phyloP scores from a whole-genome alignment of 208 protist genomes.

The Leishmania tarentolae region DNA sequence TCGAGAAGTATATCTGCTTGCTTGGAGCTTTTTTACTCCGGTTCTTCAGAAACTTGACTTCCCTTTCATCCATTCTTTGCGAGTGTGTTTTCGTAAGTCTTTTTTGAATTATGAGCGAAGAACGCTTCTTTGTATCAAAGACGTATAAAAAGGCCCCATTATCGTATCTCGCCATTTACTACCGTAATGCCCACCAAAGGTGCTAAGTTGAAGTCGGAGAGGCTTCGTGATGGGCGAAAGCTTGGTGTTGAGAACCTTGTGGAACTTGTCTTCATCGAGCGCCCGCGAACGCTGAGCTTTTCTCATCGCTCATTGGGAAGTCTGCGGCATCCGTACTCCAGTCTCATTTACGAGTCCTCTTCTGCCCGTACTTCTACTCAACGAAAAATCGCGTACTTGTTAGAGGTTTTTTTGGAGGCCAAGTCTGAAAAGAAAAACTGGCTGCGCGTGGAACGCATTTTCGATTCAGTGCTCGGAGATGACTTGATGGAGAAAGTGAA shows the following conservation, averaged over 20 bases:
- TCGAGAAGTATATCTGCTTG: neutral
- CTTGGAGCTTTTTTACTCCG: neutral
- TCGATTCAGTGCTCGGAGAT: constrained; percentile 69
- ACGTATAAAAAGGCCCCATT: neutral
- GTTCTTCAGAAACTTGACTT: neutral
- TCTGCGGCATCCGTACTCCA: constrained; percentile 68
- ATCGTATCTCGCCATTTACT: neutral
- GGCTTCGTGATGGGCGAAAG: constrained; percentile 26
- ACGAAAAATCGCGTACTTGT: constrained; percentile 39
- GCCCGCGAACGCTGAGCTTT: constrained; percentile 63
- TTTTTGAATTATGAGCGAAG: neutral
- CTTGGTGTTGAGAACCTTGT: constrained; percentile 50
- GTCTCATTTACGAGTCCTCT: constrained; percentile 44
- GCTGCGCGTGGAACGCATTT: constrained; percentile 53
- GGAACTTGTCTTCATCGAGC: constrained; percentile 68
- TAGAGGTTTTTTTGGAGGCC: constrained; percentile 55
- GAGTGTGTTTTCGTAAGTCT: neutral
- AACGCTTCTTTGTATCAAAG: neutral
- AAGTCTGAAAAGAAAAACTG: constrained; percentile 57
- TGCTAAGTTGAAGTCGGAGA: neutral
- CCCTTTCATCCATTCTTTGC: neutral
- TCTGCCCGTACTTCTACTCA: constrained; percentile 17
- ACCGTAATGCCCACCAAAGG: neutral
- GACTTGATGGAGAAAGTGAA: constrained; percentile 59
- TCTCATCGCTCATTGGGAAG: constrained; percentile 67